Evolutionary conservation across 495 filamentous ascomycete species (phyloP).

Genomic region (Hypoxylon lienhwacheense): DNA sequence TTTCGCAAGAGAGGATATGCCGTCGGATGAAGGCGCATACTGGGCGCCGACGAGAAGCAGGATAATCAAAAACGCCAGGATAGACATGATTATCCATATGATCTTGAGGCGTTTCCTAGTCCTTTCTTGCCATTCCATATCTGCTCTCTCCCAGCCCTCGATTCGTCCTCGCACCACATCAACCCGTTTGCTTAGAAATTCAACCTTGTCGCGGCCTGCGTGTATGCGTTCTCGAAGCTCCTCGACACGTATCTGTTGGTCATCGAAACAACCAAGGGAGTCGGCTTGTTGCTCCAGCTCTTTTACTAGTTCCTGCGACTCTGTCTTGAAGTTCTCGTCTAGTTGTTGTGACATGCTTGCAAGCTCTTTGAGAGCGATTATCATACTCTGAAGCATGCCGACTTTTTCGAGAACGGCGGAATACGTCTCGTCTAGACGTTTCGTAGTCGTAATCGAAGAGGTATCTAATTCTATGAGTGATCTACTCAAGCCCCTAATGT

Average conservation of each 20-base stretch:
- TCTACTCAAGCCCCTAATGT: conserved; percentile 47
- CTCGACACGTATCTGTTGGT: conserved; percentile 68
- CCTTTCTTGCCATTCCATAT: conserved; percentile 71
- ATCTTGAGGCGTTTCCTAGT: conserved; percentile 63
- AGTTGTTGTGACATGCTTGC: conserved; percentile 62
- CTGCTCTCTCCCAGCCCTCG: conserved; percentile 70
- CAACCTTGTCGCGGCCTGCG: conserved; percentile 62
- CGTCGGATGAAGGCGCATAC: conserved; percentile 37
- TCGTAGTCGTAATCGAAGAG: conserved; percentile 61
- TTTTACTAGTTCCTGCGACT: conserved; percentile 59
- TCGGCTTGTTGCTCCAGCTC: conserved; percentile 69
- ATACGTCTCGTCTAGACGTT: conserved; percentile 82
- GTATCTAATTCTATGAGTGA: conserved; percentile 48
- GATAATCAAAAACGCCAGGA: conserved; percentile 50
- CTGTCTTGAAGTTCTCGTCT: conserved; percentile 62
- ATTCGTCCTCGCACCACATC: conserved; percentile 65
- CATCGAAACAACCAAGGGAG: conserved; percentile 66
- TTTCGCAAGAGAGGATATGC: conserved; percentile 4
- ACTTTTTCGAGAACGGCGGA: conserved; percentile 81
- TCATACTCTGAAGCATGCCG: conserved; percentile 65
- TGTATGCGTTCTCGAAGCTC: conserved; percentile 67
- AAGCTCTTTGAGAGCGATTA: conserved; percentile 70
- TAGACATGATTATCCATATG: conserved; percentile 59
- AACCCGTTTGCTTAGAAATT: conserved; percentile 65
- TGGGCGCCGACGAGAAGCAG: conserved; percentile 46